phyloP scores from a whole-genome alignment of 163 green algal genomes.

The Volvox carteri region DNA sequence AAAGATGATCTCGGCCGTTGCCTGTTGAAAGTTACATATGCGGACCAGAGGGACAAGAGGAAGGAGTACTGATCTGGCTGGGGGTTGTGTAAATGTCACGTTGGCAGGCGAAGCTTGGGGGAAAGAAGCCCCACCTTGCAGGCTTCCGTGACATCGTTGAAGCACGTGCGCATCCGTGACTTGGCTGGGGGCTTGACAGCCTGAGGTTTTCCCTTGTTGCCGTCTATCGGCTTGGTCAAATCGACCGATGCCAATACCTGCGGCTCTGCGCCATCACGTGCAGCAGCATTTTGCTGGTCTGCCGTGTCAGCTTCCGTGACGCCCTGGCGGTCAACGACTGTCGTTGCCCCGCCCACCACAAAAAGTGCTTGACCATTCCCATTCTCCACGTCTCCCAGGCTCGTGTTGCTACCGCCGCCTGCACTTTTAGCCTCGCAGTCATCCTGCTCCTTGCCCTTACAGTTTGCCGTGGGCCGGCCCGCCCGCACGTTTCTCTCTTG shows the following conservation, averaged over 20 bases:
- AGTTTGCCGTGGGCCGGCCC: neutral
- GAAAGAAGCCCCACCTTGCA: neutral
- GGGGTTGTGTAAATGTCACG: neutral
- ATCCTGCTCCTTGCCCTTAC: neutral
- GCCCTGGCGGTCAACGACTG: neutral
- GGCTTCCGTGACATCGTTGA: neutral
- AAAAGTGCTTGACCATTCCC: neutral
- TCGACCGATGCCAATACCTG: neutral
- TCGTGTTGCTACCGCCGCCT: neutral
- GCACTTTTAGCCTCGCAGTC: neutral
- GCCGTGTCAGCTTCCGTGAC: neutral
- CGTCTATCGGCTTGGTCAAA: neutral
- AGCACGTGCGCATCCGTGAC: neutral
- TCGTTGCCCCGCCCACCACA: conserved; percentile 28
- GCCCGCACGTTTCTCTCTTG: neutral
- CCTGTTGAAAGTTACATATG: no score
- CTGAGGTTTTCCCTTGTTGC: neutral
- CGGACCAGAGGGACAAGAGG: neutral
- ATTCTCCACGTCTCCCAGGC: neutral
- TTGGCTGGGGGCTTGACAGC: neutral
- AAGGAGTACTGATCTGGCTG: neutral
- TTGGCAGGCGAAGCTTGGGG: neutral
- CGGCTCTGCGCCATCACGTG: neutral
- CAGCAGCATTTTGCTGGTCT: neutral
- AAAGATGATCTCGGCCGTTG: neutral